Evolutionary conservation across 2,329 filamentous ascomycete species (phyloP), one percentile per base, ranked within the genome.

Genomic region (Aspergillus alliaceus): DNA sequence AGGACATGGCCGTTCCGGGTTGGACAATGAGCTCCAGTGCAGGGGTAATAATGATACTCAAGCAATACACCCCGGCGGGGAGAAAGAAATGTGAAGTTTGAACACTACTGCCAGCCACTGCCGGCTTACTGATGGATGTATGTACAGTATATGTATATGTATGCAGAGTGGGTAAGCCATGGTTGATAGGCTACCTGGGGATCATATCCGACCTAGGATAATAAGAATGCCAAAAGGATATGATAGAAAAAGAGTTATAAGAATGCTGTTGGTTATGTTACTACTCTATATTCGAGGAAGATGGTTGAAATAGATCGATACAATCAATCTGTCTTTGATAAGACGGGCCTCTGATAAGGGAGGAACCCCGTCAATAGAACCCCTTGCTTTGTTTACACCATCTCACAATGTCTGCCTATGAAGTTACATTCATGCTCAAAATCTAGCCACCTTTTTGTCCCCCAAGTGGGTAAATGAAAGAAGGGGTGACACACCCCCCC

Each of bases 41-140:
- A 51, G 46, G 46, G 53, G 44, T 55, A 42, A 35, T 42, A 46
- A 34, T 42, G 22, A 22, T 48, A 27, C 34, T 42, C 25, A 29
- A 20, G 31, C 27, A 18, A 49, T 22, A 18, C 22, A 29, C n/a
- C 18, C 7, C 20, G 20, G 37, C 29, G 44, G 51, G 39, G 54
- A 44, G 31, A 32, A n/a, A 46, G 37, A 47, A 39, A 53, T 57
- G 48, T 51, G 53, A 55, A 44, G 39, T 27, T 49, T 47, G 42
- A 53, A 63, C 57, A n/a, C 58, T 58, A 58, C 60, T 47, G n/a
- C 47, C 55, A 62, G 57, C 61, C 57, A 59, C 61, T 59, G 44
- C 57, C 51, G 51, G 42, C 9, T 32, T 55, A 44, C 42, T 31
- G 25, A 37, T 25, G 40, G 22, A 34, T 1, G 32, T 9, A 12